These are phyloP conservation scores for Rhizopus delemar DNA, from an alignment of 371 early-diverging fungal genomes.

Conservation along the genomic window DNA sequence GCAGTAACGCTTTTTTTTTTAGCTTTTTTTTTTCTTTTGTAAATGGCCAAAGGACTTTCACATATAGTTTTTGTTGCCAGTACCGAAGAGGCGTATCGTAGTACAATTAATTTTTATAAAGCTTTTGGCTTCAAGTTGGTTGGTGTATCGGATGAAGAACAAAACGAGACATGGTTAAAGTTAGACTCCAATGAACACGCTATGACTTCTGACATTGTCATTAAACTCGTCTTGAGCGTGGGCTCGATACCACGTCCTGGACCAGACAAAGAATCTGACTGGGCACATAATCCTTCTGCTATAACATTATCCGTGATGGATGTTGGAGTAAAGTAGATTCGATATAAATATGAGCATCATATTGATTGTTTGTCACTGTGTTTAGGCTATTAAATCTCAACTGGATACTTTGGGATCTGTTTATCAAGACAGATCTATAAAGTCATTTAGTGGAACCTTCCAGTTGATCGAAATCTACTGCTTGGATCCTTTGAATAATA, in stretches of 20 bases:
- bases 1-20: background rate
- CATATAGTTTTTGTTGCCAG: slow-evolving; percentile 27
- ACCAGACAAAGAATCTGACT: slow-evolving; percentile 18
- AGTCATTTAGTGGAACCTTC: slow-evolving; percentile 31
- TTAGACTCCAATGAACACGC: slow-evolving; percentile 23
- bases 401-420: slow-evolving; percentile 13
- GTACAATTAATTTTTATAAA: slow-evolving; percentile 25
- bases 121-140: slow-evolving; percentile 28
- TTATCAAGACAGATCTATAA: slow-evolving; percentile 32
- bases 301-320: slow-evolving; percentile 21
- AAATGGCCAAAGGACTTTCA: slow-evolving; percentile 33
- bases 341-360: background rate
- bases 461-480: slow-evolving; percentile 26
- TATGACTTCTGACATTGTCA: slow-evolving; percentile 23
- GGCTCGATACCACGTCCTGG: background rate
- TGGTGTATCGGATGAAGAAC: slow-evolving; percentile 7
- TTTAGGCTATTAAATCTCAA: slow-evolving; percentile 20
- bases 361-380: too few relatives aligned
- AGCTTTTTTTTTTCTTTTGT: background rate
- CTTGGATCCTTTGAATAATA: slow-evolving; percentile 73
- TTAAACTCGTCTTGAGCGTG: slow-evolving; percentile 19
- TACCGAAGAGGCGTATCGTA: slow-evolving; percentile 16
- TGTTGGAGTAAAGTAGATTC: slow-evolving; percentile 19
- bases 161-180: slow-evolving; percentile 25
- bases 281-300: slow-evolving; percentile 24